Evolutionary conservation across 306 rosid species (phyloP), one percentile per base, ranked within the genome.

Genomic region (Cajanus cajan): DNA sequence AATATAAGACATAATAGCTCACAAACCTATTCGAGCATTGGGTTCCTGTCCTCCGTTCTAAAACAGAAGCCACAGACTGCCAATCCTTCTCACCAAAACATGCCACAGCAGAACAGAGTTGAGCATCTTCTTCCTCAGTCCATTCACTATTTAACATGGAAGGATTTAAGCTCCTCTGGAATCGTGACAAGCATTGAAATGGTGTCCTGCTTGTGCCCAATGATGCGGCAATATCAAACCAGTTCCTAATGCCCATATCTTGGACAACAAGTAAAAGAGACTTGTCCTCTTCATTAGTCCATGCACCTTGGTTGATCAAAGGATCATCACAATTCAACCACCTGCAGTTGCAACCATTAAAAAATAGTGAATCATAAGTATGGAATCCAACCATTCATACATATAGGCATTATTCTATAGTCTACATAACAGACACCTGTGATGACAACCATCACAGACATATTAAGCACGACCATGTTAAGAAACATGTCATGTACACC

Each of bases 281-380:
- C 84, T 77, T 90, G 73, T 95, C 98, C 89, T 95, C 98, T 54
- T 75, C 87, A 11, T 64, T 22, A 9, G 88, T 86, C 98, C 98
- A 95, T 48, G 89, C 76, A 59, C 64, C 76, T 22, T 81, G 87
- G 84, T 92, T 91, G 86, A 92, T 87, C 89, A 95, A 83, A 69
- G 98, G 96, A 84, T 95, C 98, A 84, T 95, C 97, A 86, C 79
- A 91, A 84, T 95, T 95, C 87, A 90, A 86, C 98, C 98, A 95
- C 88, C 98, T 95, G 84, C 59, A 59, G 54, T 41, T 25, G 79
- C 80, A 44, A 74, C 77, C 71, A 75, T 16, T 36, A 72, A 70
- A 37, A 71, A 64, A 54, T 40, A 72, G 68, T 13, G 39, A 78
- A 72, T 62, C 40, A 59, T 65, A 74, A 58, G 69, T 24, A 64